These are phyloP conservation scores for Loxodes magnus DNA, from an alignment of 73 alveolate genomes.

Conservation along the genomic window DNA sequence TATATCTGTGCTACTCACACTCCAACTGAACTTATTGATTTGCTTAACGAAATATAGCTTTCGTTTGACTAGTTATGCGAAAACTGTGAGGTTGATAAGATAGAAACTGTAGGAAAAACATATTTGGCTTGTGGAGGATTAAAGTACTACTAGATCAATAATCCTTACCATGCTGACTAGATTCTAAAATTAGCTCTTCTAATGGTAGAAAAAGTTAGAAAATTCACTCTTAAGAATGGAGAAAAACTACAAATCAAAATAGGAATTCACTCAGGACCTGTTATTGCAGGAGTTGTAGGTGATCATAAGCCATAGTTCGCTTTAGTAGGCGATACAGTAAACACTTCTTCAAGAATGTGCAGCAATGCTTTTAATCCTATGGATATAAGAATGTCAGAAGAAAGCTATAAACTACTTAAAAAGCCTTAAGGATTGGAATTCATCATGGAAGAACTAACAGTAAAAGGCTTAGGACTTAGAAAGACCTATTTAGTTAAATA, in stretches of 20 bases:
- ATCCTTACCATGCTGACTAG: constrained; percentile 2
- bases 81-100: constrained; percentile 23
- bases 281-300: constrained; percentile 97
- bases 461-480: constrained; percentile 8
- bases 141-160: constrained; percentile 42
- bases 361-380: constrained; percentile 32
- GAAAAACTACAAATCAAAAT: constrained; percentile 53
- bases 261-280: constrained; percentile 97
- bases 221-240: not conserved
- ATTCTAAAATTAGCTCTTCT: not conserved
- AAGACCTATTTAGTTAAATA: constrained; percentile 2
- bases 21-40: constrained; percentile 32
- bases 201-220: not conserved
- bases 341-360: constrained; percentile 96
- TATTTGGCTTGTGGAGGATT: constrained; percentile 83
- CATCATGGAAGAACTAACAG: not conserved
- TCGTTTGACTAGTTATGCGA: constrained; percentile 59
- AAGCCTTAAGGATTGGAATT: not conserved
- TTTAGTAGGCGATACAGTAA: constrained; percentile 96
- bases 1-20: constrained; percentile 34
- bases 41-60: constrained; percentile 51
- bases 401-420: constrained; percentile 1
- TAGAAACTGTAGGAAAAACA: constrained; percentile 79
- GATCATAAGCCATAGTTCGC: constrained; percentile 95
- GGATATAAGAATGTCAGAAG: not conserved